Evolutionary conservation across 2,329 filamentous ascomycete species (phyloP), one percentile per base, ranked within the genome.

Genomic region (Nannizzia gypsea): DNA sequence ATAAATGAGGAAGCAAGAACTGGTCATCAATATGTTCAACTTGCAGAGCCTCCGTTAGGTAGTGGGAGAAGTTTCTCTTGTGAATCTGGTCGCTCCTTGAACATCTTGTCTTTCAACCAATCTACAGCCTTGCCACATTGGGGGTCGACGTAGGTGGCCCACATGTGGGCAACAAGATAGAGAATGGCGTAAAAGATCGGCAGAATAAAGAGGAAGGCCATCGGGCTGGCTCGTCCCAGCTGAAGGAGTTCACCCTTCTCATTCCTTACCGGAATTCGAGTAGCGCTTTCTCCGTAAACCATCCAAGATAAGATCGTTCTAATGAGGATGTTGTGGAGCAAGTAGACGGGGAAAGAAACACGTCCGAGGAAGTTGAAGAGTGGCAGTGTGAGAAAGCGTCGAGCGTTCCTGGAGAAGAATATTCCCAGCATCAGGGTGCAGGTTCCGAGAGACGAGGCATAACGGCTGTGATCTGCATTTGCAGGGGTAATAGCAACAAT

Each of bases 341-440:
- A 60, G 60, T 70, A 70, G 8, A 70, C 65, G 9, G 67, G 63
- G 61, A 69, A 68, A 8, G 67, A 69, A 13, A 66, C 62, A 0
- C 66, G 65, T 8, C 68, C 68, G 5, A 70, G 57, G 61, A 67
- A 70, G 40, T 66, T 67, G 59, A 68, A 64, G 9, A 69, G 24
- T 1, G 66, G 64, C 3, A 48, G 42, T 5, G 65, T 63, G 2
- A 69, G 61, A 31, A 67, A 8, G 2, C 57, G 60, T n/a, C 64
- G 61, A 3, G 64, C 62, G 48, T 64, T 61, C 26, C 57, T 61
- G 2, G 67, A 69, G 61, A 68, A 66, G 31, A 67, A 66, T 8
- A 68, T 64, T 3, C 66, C 66, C 8, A 64, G 48, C 59, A 66
- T 65, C 13, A 68, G 61, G 4, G 66, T 56, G 3, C 63, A 64